phyloP scores from a whole-genome alignment of 768 basidiomycete genomes.

The Podaxis sp. region DNA sequence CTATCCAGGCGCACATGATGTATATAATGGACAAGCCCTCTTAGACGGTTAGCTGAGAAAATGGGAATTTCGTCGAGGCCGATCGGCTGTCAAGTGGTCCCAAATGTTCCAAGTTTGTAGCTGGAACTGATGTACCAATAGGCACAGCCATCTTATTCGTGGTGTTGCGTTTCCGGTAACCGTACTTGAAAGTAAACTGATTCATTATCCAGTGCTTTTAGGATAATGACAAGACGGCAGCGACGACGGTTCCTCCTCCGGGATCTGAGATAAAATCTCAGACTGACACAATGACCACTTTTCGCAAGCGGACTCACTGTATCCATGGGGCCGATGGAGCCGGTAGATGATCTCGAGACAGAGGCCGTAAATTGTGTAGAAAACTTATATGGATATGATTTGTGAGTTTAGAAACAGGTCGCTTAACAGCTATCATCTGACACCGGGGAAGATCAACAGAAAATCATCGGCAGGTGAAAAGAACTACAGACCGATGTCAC shows the following conservation, averaged over 20 bases:
- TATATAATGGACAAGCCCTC: slow-evolving; percentile 20
- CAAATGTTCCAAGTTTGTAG: slow-evolving; percentile 18
- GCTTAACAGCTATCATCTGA: slow-evolving; percentile 3
- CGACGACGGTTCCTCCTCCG: neutral
- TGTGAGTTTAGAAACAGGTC: slow-evolving; percentile 3
- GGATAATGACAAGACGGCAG: slow-evolving; percentile 5
- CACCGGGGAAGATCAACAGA: neutral
- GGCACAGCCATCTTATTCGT: slow-evolving; percentile 11
- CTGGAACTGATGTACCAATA: slow-evolving; percentile 15
- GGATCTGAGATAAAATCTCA: slow-evolving; percentile 14
- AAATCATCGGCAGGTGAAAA: neutral
- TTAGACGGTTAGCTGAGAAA: slow-evolving; percentile 11
- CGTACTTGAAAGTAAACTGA: slow-evolving; percentile 10
- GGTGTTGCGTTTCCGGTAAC: slow-evolving; percentile 3
- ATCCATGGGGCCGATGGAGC: slow-evolving; percentile 12
- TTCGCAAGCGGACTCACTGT: slow-evolving; percentile 14
- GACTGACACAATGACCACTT: neutral
- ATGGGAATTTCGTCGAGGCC: slow-evolving; percentile 1
- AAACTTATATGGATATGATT: slow-evolving; percentile 11
- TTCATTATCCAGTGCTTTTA: slow-evolving; percentile 3
- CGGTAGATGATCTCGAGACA: slow-evolving; percentile 5
- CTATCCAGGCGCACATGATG: slow-evolving; percentile 16
- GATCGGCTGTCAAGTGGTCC: slow-evolving; percentile 17
- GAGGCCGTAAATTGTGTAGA: neutral
- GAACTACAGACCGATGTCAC: slow-evolving; percentile 5